Conservation (phyloP, 495 filamentous ascomycete genomes). For the Pseudotulostoma volvatum region DNA sequence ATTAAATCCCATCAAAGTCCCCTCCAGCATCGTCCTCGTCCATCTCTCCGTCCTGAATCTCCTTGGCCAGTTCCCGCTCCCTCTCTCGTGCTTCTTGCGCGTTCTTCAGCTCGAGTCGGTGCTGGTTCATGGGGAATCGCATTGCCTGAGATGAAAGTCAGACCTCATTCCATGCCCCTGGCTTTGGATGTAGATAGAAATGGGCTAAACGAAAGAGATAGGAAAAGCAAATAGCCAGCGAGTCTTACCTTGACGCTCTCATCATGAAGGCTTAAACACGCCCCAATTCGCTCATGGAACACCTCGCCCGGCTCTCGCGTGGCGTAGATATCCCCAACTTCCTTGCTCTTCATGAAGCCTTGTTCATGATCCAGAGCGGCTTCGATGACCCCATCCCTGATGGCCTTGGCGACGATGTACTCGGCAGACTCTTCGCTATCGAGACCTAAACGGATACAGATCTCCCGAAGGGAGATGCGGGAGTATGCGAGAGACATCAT, state of each 20-base stretch:
- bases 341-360: slow-evolving; percentile 97
- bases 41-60: slow-evolving; percentile 95
- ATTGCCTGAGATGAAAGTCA: slow-evolving; percentile 50
- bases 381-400: slow-evolving; percentile 95
- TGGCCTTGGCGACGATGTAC: slow-evolving; percentile 98
- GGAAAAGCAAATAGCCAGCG: slow-evolving; percentile 2
- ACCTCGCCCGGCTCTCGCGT: slow-evolving; percentile 90
- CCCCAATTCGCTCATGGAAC: slow-evolving; percentile 89
- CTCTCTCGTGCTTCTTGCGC: slow-evolving; percentile 92
- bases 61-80: slow-evolving; percentile 92
- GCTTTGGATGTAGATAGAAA: slow-evolving; percentile 1
- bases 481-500: slow-evolving; percentile 99
- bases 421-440: slow-evolving; percentile 91
- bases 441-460: slow-evolving; percentile 86
- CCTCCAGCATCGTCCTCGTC: slow-evolving; percentile 95
- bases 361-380: slow-evolving; percentile 84
- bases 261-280: slow-evolving; percentile 81
- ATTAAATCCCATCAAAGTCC: slow-evolving; percentile 95
- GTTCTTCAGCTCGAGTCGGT: slow-evolving; percentile 92
- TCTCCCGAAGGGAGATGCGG: slow-evolving; percentile 91
- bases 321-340: slow-evolving; percentile 84
- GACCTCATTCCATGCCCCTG: too few species aligned
- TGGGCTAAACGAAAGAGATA: too few species aligned
- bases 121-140: slow-evolving; percentile 98
- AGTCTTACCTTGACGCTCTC: slow-evolving; percentile 84